Conservation (phyloP, 2,329 filamentous ascomycete genomes). For the Madurella fahalii region DNA sequence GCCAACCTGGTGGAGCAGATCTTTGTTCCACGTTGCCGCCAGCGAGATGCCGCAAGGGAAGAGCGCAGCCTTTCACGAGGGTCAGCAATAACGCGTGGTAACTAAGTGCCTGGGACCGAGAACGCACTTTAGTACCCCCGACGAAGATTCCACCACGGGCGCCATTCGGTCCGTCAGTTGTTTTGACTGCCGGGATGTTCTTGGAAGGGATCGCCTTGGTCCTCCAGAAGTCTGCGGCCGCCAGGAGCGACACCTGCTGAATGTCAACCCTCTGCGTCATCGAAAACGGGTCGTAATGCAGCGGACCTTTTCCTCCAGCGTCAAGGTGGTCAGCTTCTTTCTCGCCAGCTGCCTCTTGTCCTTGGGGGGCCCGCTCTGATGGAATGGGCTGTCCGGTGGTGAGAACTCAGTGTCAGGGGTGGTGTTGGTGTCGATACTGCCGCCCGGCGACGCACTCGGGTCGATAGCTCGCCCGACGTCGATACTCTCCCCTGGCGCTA, state of each 20-base stretch:
- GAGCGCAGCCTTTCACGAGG: constrained; percentile 56
- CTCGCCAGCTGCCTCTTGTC: constrained; percentile 40
- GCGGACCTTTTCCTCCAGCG: constrained; percentile 54
- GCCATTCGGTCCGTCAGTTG: constrained; percentile 67
- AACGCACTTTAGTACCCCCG: constrained; percentile 56
- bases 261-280: constrained; percentile 8
- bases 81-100: constrained; percentile 7
- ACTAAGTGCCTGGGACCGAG: not conserved
- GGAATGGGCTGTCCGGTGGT: constrained; percentile 41
- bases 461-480: constrained; percentile 33
- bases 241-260: constrained; percentile 52
- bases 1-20: constrained; percentile 65
- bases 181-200: constrained; percentile 61
- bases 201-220: constrained; percentile 60
- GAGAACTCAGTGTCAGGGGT: constrained; percentile 51
- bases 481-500: constrained; percentile 27
- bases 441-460: constrained; percentile 34
- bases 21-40: constrained; percentile 73
- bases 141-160: constrained; percentile 66
- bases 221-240: constrained; percentile 66
- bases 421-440: constrained; percentile 36
- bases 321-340: constrained; percentile 50
- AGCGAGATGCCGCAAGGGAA: constrained; percentile 77
- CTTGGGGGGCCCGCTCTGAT: constrained; percentile 32
- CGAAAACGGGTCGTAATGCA: not conserved